A percentile compares a stretch with the other conserved stretches of the same genome.
These are phyloP conservation scores for Schoenoplectus tabernaemontani DNA, from an alignment of 202 grass and related monocot genomes.

Conservation along the genomic window DNA sequence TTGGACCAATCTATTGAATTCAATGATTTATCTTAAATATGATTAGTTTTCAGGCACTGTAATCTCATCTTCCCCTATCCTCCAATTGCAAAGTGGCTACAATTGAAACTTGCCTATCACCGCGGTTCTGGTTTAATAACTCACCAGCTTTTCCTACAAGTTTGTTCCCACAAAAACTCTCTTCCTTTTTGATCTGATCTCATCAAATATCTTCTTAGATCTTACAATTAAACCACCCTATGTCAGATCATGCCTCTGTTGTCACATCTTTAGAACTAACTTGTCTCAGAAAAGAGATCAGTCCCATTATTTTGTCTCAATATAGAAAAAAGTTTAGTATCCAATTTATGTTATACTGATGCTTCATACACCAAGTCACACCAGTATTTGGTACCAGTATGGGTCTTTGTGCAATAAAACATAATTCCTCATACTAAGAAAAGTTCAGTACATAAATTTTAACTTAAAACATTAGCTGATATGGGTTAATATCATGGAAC, in stretches of 20 bases:
- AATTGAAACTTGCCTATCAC: conserved; percentile 45
- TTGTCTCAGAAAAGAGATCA: conserved; percentile 24
- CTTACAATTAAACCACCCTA: conserved; percentile 44
- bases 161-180: conserved; percentile 25
- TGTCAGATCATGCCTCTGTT: conserved; percentile 36
- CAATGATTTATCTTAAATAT: conserved; percentile 16
- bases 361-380: not conserved
- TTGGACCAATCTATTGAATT: conserved; percentile 11
- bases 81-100: conserved; percentile 29
- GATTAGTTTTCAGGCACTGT: not conserved
- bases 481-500: not conserved
- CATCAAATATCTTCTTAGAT: conserved; percentile 33
- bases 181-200: conserved; percentile 18
- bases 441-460: not conserved
- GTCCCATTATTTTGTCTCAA: not conserved
- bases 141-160: conserved; percentile 38
- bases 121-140: conserved; percentile 24
- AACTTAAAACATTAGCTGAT: not conserved
- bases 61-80: conserved; percentile 1
- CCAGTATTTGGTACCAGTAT: not conserved
- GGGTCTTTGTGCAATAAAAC: not conserved
- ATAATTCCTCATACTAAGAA: not conserved
- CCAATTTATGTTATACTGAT: not conserved
- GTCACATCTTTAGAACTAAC: conserved; percentile 17
- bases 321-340: not conserved